Evolutionary conservation across 169 alveolate genomes (phyloP).

Genomic region (Miamiensis avidus): DNA sequence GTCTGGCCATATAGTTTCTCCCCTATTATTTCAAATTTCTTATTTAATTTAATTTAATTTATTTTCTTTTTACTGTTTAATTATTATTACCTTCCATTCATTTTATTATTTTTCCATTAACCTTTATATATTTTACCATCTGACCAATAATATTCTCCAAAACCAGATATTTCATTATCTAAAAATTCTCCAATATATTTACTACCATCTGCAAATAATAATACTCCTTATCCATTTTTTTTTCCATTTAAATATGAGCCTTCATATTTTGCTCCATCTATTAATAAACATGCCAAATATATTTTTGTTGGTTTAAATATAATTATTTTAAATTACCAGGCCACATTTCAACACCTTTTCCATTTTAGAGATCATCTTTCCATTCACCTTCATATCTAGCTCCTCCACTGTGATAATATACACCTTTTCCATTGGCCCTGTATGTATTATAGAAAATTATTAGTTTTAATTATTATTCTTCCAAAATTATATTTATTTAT

Average conservation of each 20-base stretch:
- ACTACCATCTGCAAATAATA: slow-evolving; percentile 62
- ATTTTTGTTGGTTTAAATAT: no score
- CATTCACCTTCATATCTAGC: slow-evolving; percentile 97
- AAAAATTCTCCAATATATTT: slow-evolving; percentile 61
- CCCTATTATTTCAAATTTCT: slow-evolving; percentile 31
- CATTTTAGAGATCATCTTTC: slow-evolving; percentile 94
- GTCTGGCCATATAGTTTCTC: slow-evolving; percentile 50
- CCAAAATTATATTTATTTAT: neutral
- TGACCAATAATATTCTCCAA: slow-evolving; percentile 64
- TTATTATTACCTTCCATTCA: slow-evolving; percentile 63
- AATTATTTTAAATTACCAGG: no score
- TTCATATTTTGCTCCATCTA: slow-evolving; percentile 76
- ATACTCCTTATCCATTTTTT: slow-evolving; percentile 62
- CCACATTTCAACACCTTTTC: slow-evolving; percentile 90
- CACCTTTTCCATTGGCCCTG: slow-evolving; percentile 93
- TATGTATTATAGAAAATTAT: neutral
- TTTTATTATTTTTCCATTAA: slow-evolving; percentile 67
- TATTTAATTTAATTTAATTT: slow-evolving; percentile 1
- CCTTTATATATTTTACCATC: slow-evolving; percentile 69
- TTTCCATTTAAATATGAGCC: slow-evolving; percentile 74
- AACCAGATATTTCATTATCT: slow-evolving; percentile 60
- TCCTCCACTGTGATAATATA: slow-evolving; percentile 91
- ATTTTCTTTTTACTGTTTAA: slow-evolving; percentile 5
- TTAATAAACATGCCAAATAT: no score
- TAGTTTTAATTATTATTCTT: no score